Evolutionary conservation across 371 early-diverging fungal genomes (phyloP), one percentile per base, ranked within the genome.

Genomic region (Lichtheimia ramosa): DNA sequence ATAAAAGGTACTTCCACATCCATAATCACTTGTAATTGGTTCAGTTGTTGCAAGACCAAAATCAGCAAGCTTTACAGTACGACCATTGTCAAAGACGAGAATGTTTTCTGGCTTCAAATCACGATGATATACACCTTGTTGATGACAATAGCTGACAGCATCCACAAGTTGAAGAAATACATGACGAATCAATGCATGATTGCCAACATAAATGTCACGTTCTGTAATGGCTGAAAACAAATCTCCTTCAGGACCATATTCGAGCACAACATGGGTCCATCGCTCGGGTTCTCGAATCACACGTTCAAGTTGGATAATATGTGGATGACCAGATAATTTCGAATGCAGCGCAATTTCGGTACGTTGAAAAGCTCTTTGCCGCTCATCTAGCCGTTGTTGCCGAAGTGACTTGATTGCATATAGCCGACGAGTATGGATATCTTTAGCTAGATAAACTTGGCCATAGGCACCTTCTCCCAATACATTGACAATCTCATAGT

Each of bases 41-140:
- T 92, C 86, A 6, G 84, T 83, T 1, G 96, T 96, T 3, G 96
- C 89, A 10, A 98, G 83, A 0, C 97, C 97, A 83, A 97, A 98
- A 69, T 97, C 97, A 16, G 94, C 89, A 18, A 98, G 80, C 69
- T 95, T 94, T 60, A 95, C 70, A 0, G 77, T 75, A 14, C 59
- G 57, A 2, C 81, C 82, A 15, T 62, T 58, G 25, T 75, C 68
- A 55, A 81, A 79, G 23, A 83, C 77, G 21, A 86, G 73, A 21
- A 89, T 78, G 49, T 87, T 89, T 62, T 89, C 89, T 34, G 90
- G 90, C 63, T 90, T 90, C 24, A 90, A 67, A 63, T 93, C 93
- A 18, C 92, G 83, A 63, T 90, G 91, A 59, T 75, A 87, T 14
- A 90, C 74, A 15, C 82, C 79, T 14, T 71, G 61, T 12, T 61